Conservation (phyloP, 2,329 filamentous ascomycete species). For the Botrytis galanthina region DNA sequence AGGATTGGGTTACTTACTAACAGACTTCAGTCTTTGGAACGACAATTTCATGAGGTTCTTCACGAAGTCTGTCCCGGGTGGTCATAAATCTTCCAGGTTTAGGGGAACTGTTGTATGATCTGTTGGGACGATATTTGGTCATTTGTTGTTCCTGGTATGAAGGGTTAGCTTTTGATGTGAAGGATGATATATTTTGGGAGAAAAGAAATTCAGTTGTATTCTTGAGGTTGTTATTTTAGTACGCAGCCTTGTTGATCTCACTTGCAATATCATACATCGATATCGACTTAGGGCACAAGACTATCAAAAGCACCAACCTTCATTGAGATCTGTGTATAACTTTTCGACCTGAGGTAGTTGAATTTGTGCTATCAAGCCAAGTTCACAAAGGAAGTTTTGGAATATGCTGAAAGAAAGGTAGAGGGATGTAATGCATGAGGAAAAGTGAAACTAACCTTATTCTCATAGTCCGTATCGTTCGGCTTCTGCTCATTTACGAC, state of each 20-base stretch:
- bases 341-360: not conserved
- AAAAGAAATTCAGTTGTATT: not conserved
- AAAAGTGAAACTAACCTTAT: slow-evolving; percentile 1
- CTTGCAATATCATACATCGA: not conserved
- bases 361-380: not conserved
- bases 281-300: not conserved
- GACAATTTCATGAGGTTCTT: slow-evolving; percentile 8
- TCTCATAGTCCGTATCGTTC: not conserved
- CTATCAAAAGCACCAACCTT: not conserved
- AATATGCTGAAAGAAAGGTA: not conserved
- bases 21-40: slow-evolving; percentile 29
- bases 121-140: not conserved
- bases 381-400: not conserved
- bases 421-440: not conserved
- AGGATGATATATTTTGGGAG: not conserved
- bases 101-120: not conserved
- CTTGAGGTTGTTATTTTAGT: not conserved
- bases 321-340: not conserved
- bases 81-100: not conserved
- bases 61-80: slow-evolving; percentile 21
- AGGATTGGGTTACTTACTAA: slow-evolving; percentile 23
- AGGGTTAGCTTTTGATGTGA: not conserved
- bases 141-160: not conserved
- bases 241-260: not conserved
- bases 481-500: not conserved